Conservation (phyloP, 768 basidiomycete species). For the Amanita molliuscula region DNA sequence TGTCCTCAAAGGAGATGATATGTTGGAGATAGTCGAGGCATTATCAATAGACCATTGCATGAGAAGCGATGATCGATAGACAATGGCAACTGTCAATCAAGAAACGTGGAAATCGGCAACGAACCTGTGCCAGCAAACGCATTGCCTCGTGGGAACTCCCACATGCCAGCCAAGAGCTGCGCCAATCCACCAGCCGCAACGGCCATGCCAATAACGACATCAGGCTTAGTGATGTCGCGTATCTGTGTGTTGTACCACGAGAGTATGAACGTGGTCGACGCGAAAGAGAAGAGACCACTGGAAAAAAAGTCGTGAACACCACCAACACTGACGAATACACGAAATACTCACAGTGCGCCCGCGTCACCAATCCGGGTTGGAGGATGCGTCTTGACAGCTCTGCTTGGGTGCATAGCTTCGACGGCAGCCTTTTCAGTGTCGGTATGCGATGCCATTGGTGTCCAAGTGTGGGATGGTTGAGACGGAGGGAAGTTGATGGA, state of each 20-base stretch:
- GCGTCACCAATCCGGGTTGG: slow-evolving; percentile 36
- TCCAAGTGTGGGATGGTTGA: neutral
- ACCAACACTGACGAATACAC: neutral
- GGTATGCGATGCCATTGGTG: neutral
- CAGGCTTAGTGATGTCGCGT: slow-evolving; percentile 44
- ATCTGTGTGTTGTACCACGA: slow-evolving; percentile 62
- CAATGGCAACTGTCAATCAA: slow-evolving; percentile 23
- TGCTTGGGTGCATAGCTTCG: neutral
- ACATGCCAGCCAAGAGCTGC: slow-evolving; percentile 86
- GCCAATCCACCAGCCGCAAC: slow-evolving; percentile 75
- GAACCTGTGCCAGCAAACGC: slow-evolving; percentile 63
- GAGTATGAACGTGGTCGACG: slow-evolving; percentile 72
- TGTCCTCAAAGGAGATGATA: neutral
- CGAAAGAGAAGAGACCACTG: slow-evolving; percentile 77
- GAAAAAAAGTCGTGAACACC: neutral
- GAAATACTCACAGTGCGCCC: slow-evolving; percentile 34
- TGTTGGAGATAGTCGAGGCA: too few species aligned
- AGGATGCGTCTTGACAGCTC: neutral
- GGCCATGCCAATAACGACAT: slow-evolving; percentile 81
- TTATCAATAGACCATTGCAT: neutral
- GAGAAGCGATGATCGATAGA: slow-evolving; percentile 9
- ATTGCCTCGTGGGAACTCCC: slow-evolving; percentile 69
- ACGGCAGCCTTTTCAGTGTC: neutral
- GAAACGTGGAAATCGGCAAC: slow-evolving; percentile 31
- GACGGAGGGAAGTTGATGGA: neutral